A percentile compares a stretch with the other conserved stretches of the same genome.
These are phyloP conservation scores for Phialocephala subalpina DNA, from an alignment of 2,329 filamentous ascomycete genomes.

Conservation along the genomic window DNA sequence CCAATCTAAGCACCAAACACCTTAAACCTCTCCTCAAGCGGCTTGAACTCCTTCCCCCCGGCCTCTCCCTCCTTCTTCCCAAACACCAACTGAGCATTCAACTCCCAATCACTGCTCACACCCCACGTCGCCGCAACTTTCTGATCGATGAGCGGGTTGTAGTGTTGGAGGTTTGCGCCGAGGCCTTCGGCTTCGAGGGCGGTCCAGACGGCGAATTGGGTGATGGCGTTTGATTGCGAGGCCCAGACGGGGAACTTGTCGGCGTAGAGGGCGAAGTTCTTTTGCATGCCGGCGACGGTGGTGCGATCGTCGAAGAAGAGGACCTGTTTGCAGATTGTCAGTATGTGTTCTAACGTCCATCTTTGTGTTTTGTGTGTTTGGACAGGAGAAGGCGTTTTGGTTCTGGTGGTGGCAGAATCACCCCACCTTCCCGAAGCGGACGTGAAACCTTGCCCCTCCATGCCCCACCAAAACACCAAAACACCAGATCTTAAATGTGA, in stretches of 20 bases:
- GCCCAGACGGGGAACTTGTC: conserved; percentile 83
- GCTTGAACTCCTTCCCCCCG: conserved; percentile 69
- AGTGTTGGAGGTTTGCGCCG: conserved; percentile 91
- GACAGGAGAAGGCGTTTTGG: conserved; percentile 1
- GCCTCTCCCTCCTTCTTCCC: conserved; percentile 66
- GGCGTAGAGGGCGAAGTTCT: conserved; percentile 75
- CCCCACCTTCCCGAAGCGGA: not conserved
- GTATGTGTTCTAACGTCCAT: too few relatives aligned
- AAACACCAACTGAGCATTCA: conserved; percentile 87
- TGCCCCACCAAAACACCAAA: not conserved
- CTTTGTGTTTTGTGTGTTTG: too few relatives aligned
- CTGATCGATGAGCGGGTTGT: conserved; percentile 85
- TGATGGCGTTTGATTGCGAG: conserved; percentile 80
- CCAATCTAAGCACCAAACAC: conserved; percentile 56
- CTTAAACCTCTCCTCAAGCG: conserved; percentile 73
- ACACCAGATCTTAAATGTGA: not conserved
- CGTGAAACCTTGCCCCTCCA: not conserved
- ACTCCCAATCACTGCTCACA: conserved; percentile 75
- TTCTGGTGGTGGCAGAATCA: not conserved
- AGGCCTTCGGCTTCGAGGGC: conserved; percentile 85
- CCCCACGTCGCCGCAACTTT: conserved; percentile 74
- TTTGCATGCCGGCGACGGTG: conserved; percentile 70
- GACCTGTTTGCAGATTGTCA: conserved; percentile 52
- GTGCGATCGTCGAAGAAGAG: conserved; percentile 87
- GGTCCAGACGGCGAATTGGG: conserved; percentile 83